Evolutionary conservation across 208 protist genomes (phyloP).

Genomic region (Trichomonas vaginalis): DNA sequence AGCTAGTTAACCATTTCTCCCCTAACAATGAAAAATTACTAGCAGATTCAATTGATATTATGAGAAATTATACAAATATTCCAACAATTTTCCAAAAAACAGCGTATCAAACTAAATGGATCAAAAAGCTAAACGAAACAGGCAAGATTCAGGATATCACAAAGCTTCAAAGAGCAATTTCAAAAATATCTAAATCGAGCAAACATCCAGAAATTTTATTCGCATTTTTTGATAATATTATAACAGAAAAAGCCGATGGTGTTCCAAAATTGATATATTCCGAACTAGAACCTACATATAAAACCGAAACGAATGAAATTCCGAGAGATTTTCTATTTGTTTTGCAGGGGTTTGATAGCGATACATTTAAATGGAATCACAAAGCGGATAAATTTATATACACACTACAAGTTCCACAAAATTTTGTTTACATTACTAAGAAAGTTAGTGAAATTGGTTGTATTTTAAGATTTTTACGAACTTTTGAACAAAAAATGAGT

Average conservation of each 20-base stretch:
- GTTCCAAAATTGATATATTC: not conserved
- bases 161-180: not conserved
- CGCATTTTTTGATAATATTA: not conserved
- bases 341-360: not conserved
- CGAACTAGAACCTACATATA: not conserved
- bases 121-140: not conserved
- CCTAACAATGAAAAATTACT: not conserved
- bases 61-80: not conserved
- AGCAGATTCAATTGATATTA: not conserved
- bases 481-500: not conserved
- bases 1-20: not conserved
- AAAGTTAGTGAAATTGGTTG: not conserved
- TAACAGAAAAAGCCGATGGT: not conserved
- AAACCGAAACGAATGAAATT: not conserved
- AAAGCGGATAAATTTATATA: not conserved
- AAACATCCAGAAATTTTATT: not conserved
- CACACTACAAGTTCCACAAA: not conserved
- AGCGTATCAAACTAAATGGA: not conserved
- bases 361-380: not conserved
- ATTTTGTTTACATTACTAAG: not conserved
- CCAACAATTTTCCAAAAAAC: not conserved
- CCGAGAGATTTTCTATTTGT: not conserved
- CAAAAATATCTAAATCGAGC: not conserved
- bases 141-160: not conserved
- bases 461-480: not conserved